Base-by-base conservation (phyloP, 257 asterid genomes). In the Nicotiana knightiana region DNA sequence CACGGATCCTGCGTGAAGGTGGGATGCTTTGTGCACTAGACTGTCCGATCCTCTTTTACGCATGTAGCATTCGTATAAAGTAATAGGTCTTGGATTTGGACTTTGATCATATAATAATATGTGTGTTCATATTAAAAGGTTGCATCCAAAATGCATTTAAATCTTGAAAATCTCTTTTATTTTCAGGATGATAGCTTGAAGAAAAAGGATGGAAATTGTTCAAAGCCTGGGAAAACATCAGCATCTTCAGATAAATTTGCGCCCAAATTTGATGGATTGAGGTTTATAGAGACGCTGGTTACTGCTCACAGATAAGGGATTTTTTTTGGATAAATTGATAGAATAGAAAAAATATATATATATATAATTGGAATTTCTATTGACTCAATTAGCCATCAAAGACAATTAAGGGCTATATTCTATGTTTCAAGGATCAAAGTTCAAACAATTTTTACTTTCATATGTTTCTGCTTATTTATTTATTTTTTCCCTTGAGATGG, bases 231-330 rank as follows among this genome's bases (percentile, higher is more conserved):
- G 75, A 39, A 51, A 48, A 2, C 33, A 79, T 51, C 84, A 65
- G 11, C 81, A 16, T 58, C 62, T 21, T 26, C 81, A 13, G 81
- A 82, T 46, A 82, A 82, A 61, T 82, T 82, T 73, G 81, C 81
- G 18, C 85, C 85, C 48, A 73, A 76, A 67, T 82, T 73, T 73
- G 85, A 82, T 71, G 85, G 85, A 48, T 82, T 82, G 81, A 82
- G 76, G 65, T 82, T 82, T 54, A 73, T 75, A 4, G 81, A 82
- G 66, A 82, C 81, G 9, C 51, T 82, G 33, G 57, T 82, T 12
- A 82, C 85, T 61, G 85, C 81, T 82, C 85, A 82, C 54, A 59
- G 81, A 82, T 82, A 62, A 82, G 66, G 33, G 33, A 32, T 32
- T 32, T 2, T 32, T 30, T 32, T 32, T 32, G 3, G 33, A 32